phyloP scores from a whole-genome alignment of 495 filamentous ascomycete genomes.

The Durotheca rogersii region DNA sequence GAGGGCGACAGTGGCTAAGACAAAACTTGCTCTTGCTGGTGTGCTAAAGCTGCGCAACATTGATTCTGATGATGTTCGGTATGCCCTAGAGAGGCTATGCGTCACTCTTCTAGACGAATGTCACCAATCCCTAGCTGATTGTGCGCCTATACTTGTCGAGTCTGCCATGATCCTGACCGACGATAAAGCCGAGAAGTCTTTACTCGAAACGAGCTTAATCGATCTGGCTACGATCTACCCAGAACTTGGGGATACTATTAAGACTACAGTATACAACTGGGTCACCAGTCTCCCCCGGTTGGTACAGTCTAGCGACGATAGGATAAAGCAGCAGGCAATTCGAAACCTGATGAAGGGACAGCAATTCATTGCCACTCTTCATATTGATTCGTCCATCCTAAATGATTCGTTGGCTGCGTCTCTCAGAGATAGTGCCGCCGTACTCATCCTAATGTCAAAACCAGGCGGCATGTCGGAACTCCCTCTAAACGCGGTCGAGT shows the following conservation, averaged over 20 bases:
- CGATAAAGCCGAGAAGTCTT: constrained; percentile 46
- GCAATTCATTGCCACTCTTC: constrained; percentile 63
- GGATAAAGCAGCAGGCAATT: constrained; percentile 67
- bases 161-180: constrained; percentile 74
- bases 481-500: constrained; percentile 22
- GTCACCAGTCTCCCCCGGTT: constrained; percentile 73
- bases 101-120: constrained; percentile 74
- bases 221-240: constrained; percentile 64
- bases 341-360: constrained; percentile 71
- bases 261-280: constrained; percentile 76
- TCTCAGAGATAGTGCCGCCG: constrained; percentile 60
- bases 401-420: constrained; percentile 65
- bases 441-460: constrained; percentile 43
- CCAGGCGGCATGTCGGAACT: constrained; percentile 31
- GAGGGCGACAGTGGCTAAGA: constrained; percentile 74
- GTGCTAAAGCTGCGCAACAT: constrained; percentile 77
- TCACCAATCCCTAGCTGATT: constrained; percentile 67
- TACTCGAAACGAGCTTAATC: constrained; percentile 51
- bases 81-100: constrained; percentile 68
- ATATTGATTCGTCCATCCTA: constrained; percentile 68
- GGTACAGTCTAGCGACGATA: constrained; percentile 84
- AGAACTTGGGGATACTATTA: constrained; percentile 65
- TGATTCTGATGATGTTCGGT: constrained; percentile 67
- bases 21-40: constrained; percentile 81
- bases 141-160: constrained; percentile 71